A percentile compares a stretch with the other conserved stretches of the same genome.
Conservation (phyloP, 2,329 filamentous ascomycete species). For the Fusarium phyllophilum region DNA sequence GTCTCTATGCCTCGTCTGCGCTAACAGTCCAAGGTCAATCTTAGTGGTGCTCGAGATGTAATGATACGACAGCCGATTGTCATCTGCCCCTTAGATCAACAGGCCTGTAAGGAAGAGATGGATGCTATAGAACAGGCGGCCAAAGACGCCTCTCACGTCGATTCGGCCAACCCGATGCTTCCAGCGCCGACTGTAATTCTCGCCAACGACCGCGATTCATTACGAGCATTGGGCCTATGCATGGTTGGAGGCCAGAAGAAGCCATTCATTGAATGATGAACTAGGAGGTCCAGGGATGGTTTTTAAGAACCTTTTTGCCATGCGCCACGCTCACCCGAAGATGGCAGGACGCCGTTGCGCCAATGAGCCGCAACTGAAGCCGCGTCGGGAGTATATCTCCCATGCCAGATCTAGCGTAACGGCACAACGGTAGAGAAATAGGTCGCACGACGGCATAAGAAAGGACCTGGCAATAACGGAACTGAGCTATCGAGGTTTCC, state of each 20-base stretch:
- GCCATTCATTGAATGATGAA: conserved; percentile 68
- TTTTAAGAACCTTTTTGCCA: conserved; percentile 25
- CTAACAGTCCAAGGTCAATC: conserved; percentile 73
- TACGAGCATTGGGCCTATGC: conserved; percentile 71
- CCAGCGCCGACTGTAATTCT: conserved; percentile 85
- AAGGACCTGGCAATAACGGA: neutral
- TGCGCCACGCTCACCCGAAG: conserved; percentile 18
- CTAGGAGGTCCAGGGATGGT: conserved; percentile 7
- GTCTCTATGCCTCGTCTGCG: conserved; percentile 17
- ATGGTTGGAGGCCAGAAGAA: conserved; percentile 72
- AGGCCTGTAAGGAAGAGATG: conserved; percentile 98
- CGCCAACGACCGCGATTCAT: conserved; percentile 75
- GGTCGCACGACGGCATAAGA: conserved; percentile 10
- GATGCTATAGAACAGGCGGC: conserved; percentile 96
- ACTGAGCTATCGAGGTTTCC: conserved; percentile 10
- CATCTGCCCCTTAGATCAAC: conserved; percentile 93
- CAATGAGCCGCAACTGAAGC: conserved; percentile 24
- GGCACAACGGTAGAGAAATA: conserved; percentile 4
- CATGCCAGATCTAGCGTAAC: conserved; percentile 20
- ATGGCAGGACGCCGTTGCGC: conserved; percentile 17
- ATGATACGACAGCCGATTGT: conserved; percentile 90
- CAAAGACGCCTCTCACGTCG: conserved; percentile 88
- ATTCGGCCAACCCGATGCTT: conserved; percentile 90
- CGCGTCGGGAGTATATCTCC: conserved; percentile 33
- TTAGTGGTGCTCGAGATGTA: conserved; percentile 90